Percentiles rank a stretch among this genome's conserved stretches.
Evolutionary conservation across 805 yeast species (phyloP).

Genomic region (Ogataea trehaloabstinens): DNA sequence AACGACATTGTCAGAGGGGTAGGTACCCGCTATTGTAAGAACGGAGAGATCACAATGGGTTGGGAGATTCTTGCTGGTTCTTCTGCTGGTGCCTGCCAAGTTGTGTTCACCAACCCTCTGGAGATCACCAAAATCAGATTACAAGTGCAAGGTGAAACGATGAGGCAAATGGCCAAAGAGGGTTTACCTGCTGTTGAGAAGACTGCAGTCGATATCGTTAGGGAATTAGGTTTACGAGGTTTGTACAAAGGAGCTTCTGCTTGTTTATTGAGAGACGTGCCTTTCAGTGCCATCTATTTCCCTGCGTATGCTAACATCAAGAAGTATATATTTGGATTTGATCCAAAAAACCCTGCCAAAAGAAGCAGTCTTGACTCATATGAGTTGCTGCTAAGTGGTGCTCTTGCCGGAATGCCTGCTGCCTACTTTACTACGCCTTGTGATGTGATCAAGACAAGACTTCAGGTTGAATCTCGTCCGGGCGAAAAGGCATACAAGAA

Average conservation of each 20-base stretch:
- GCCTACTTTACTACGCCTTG: slow-evolving; percentile 96
- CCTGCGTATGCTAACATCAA: slow-evolving; percentile 95
- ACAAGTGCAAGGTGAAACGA: slow-evolving; percentile 83
- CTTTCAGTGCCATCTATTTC: slow-evolving; percentile 94
- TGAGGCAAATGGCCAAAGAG: slow-evolving; percentile 36
- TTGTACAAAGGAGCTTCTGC: slow-evolving; percentile 90
- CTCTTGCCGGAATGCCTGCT: slow-evolving; percentile 96
- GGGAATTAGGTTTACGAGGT: slow-evolving; percentile 78
- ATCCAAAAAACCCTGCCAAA: slow-evolving; percentile 63
- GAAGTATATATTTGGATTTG: slow-evolving; percentile 75
- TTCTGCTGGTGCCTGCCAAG: slow-evolving; percentile 95
- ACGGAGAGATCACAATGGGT: slow-evolving; percentile 47
- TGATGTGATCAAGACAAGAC: slow-evolving; percentile 93
- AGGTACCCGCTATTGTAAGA: slow-evolving; percentile 50
- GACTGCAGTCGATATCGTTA: slow-evolving; percentile 70
- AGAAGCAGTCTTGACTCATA: slow-evolving; percentile 66
- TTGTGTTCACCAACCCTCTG: slow-evolving; percentile 90
- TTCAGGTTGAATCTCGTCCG: slow-evolving; percentile 77
- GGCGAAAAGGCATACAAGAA: slow-evolving; percentile 80
- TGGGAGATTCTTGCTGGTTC: slow-evolving; percentile 89
- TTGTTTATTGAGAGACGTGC: slow-evolving; percentile 91
- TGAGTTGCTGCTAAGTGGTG: slow-evolving; percentile 87
- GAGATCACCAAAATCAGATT: slow-evolving; percentile 94
- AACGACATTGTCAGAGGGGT: slow-evolving; percentile 82
- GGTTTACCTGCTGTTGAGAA: slow-evolving; percentile 34